Evolutionary conservation across 164 flowering plant species (phyloP).

Genomic region (Umbellularia californica): DNA sequence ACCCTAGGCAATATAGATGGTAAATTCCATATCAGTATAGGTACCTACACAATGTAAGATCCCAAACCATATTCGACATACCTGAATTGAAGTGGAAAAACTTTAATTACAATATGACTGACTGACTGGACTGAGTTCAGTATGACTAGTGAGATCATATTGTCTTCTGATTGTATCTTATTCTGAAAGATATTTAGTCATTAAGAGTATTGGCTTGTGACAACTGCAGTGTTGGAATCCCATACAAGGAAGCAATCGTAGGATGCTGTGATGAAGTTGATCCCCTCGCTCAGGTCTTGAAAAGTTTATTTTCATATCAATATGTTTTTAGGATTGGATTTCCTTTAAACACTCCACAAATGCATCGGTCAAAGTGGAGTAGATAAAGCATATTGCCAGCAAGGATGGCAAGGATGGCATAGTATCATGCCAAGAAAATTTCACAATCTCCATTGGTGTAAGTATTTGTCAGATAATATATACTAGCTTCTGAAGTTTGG

Average conservation of each 20-base stretch:
- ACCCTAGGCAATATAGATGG: too few relatives aligned
- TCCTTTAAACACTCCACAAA: neutral
- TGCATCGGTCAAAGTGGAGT: neutral
- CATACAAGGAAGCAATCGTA: conserved; percentile 44
- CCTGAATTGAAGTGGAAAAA: too few relatives aligned
- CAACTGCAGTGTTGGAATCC: conserved; percentile 37
- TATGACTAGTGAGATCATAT: neutral
- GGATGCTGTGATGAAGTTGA: conserved; percentile 47
- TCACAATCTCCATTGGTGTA: neutral
- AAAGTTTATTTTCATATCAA: neutral
- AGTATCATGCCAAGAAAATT: neutral
- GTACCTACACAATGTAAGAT: too few relatives aligned
- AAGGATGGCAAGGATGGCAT: neutral
- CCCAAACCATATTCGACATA: too few relatives aligned
- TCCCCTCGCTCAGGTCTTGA: conserved; percentile 46
- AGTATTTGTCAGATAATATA: neutral
- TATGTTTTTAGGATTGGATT: neutral
- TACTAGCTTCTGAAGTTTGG: neutral
- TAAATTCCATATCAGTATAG: too few relatives aligned
- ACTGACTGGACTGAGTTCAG: too few relatives aligned
- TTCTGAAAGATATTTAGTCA: too few relatives aligned
- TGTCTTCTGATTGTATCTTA: neutral
- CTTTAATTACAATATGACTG: too few relatives aligned
- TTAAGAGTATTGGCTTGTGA: neutral
- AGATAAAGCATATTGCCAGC: neutral